These are phyloP conservation scores for Exophiala calicioides DNA, from an alignment of 2,329 filamentous ascomycete genomes.

Conservation along the genomic window DNA sequence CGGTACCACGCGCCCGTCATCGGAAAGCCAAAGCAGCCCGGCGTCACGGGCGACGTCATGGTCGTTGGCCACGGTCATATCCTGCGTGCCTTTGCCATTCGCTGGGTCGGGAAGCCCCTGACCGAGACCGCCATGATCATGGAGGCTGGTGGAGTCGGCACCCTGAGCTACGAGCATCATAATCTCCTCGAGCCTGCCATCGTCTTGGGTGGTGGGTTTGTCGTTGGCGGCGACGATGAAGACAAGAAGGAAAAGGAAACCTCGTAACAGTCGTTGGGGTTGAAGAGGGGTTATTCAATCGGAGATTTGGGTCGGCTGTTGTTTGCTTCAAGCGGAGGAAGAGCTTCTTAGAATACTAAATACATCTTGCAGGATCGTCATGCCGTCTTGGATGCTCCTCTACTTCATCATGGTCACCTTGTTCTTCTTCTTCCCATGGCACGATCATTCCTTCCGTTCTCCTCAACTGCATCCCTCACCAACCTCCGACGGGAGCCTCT, in stretches of 20 bases:
- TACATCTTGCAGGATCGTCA: no score
- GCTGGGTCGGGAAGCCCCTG: conserved; percentile 75
- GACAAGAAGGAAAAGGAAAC: background rate
- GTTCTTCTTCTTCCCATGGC: no score
- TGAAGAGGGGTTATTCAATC: background rate
- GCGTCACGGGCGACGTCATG: conserved; percentile 62
- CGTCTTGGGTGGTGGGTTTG: conserved; percentile 71
- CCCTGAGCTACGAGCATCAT: conserved; percentile 80
- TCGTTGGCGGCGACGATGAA: conserved; percentile 37
- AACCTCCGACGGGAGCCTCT: background rate
- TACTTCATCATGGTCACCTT: no score
- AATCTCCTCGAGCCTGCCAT: conserved; percentile 77
- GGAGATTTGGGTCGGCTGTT: no score
- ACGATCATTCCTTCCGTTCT: background rate
- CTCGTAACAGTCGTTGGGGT: background rate
- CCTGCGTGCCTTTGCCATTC: conserved; percentile 80
- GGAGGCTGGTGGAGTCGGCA: conserved; percentile 85
- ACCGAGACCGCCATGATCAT: conserved; percentile 76
- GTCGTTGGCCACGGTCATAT: conserved; percentile 91
- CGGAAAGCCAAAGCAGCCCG: conserved; percentile 50
- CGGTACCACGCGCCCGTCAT: conserved; percentile 66
- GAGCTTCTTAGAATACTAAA: no score
- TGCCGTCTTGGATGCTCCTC: no score
- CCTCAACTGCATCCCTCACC: background rate
- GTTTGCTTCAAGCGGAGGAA: no score